Evolutionary conservation across 2,329 filamentous ascomycete species (phyloP), one percentile per base, ranked within the genome.

Genomic region (Furcasterigmium sp.): DNA sequence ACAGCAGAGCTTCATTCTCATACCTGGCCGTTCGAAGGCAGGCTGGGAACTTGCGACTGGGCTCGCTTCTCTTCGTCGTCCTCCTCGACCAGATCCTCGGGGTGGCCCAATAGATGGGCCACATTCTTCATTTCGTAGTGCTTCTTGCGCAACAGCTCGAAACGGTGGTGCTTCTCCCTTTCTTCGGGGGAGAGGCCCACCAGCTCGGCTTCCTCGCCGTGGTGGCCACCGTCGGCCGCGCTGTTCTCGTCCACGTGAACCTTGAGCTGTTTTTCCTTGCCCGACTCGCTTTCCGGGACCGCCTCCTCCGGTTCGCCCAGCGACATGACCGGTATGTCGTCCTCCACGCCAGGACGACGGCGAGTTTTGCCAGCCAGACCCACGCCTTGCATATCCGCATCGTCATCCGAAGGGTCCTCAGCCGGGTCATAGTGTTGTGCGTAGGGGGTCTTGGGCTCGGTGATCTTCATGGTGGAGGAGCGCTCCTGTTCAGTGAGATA

Each of bases 71-170:
- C 59, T 5, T 64, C 62, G 3, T 82, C 79, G 2, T 78, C 76
- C 13, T 80, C 78, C 13, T 80, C 78, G 39, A 81, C 78, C 37
- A 85, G 56, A 4, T 78, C 71, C 57, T 86, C 83, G 4, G 84
- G 81, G 56, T 88, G 84, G 13, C 89, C 91, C 51, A 98, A 78
- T 42, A 97, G 68, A 57, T 84, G 80, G 57, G 93, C 95, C 46
- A 96, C 90, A 59, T 93, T 86, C 69, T 81, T 89, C 93, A 98
- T 98, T 75, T 98, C 93, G 67, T 98, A 98, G 67, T 98, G 93
- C 72, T 84, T 91, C 82, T 93, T 96, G 58, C 93, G 80, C 72
- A 89, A 76, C 68, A 87, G 76, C 69, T 96, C 91, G 63, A 98
- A 98, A 61, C 86, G 82, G 59, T 78, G 80, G 66, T 98, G 93